Evolutionary conservation across 352 stramenopile species (phyloP), one percentile per base, ranked within the genome.

Genomic region (Globisporangium mamillatum): DNA sequence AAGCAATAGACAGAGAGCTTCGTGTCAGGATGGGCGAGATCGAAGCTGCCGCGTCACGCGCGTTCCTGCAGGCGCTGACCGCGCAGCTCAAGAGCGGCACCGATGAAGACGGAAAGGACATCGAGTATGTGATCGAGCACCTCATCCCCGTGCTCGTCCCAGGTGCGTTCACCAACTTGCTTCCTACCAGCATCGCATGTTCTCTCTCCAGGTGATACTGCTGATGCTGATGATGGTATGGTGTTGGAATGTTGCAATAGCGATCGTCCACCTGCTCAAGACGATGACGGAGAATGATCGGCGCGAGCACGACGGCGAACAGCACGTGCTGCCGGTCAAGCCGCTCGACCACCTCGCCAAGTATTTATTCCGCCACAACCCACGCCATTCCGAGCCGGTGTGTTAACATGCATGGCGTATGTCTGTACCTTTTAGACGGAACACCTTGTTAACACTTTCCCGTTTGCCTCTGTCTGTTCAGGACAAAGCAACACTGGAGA

Each of bases 291-390:
- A 84, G 10, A 82, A 71, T n/a, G 67, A 80, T 18, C 69, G 72
- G 46, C 68, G 75, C 20, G 70, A 82, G 55, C 61, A 75, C 48
- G 74, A 88, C 7, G 72, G 66, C 32, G 75, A 86, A 64, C 71
- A 80, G 50, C 68, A 68, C 27, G 71, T 68, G 12, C 69, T 75
- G 25, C 64, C 69, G 18, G 81, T 92, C 61, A 75, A 81, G 27
- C 82, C 84, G 9, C 66, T 94, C 8, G 76, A 92, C 69, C 82
- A 92, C 66, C 69, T 92, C 27, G 82, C 84, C 55, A 81, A 77
- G 32, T 92, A 81, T 68, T 71, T 94, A 38, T 69, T 89, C 46
- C 80, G 86, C 16, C 79, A 88, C 32, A 93, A 93, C 55, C 80
- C 82, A n/a, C 72, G 75, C 24, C 75, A 90, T 52, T 64, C 60